Conservation (phyloP, 2,329 filamentous ascomycete species). For the Xylariaceae sp. region DNA sequence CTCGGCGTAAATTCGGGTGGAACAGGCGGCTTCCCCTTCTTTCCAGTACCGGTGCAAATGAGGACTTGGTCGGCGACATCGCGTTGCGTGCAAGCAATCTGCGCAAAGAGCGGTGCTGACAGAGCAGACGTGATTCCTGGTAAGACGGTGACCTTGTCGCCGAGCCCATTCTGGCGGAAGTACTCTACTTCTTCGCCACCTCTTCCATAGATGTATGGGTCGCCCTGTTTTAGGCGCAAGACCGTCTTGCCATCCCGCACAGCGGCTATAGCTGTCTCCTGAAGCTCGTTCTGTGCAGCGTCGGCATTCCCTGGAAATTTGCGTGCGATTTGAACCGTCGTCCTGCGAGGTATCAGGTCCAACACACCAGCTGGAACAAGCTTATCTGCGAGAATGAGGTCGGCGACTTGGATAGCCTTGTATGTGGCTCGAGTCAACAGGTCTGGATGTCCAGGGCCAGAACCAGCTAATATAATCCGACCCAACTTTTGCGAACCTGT, state of each 20-base stretch:
- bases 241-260: conserved; percentile 66
- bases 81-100: conserved; percentile 81
- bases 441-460: conserved; percentile 87
- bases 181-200: conserved; percentile 89
- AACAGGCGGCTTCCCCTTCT: conserved; percentile 77
- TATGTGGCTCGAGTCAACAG: conserved; percentile 79
- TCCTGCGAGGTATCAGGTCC: conserved; percentile 83
- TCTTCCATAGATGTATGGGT: conserved; percentile 92
- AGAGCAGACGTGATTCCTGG: conserved; percentile 89
- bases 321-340: conserved; percentile 83
- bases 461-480: conserved; percentile 81
- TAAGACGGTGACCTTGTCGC: conserved; percentile 61
- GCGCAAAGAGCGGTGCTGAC: conserved; percentile 80
- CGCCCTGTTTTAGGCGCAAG: conserved; percentile 88
- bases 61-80: conserved; percentile 88
- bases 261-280: conserved; percentile 69
- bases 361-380: conserved; percentile 80
- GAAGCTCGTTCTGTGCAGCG: conserved; percentile 82
- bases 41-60: conserved; percentile 92
- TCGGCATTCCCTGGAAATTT: conserved; percentile 99
- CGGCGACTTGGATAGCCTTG: conserved; percentile 67
- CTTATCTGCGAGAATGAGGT: conserved; percentile 80
- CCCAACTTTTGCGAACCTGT: conserved; percentile 40
- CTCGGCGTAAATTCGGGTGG: conserved; percentile 72
- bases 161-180: conserved; percentile 68